Conservation (phyloP, 208 protist genomes). For the Angomonas ambiguus region DNA sequence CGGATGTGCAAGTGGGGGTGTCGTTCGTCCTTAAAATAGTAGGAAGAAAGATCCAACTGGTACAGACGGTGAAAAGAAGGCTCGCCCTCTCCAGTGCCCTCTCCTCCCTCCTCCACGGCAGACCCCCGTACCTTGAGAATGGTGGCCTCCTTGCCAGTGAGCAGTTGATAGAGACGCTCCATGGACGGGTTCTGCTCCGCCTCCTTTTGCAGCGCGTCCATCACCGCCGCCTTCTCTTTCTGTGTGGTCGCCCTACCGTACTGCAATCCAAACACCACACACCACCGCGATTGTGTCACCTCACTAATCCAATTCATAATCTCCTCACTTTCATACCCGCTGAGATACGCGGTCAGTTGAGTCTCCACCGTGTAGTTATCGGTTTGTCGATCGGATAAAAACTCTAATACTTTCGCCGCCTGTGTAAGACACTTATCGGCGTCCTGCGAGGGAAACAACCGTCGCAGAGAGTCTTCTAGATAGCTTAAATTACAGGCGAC, state of each 20-base stretch:
- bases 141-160: conserved; percentile 78
- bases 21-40: conserved; percentile 78
- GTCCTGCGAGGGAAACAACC: conserved; percentile 66
- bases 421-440: conserved; percentile 51
- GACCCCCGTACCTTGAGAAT: neutral
- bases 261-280: conserved; percentile 73
- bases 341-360: conserved; percentile 81
- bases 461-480: conserved; percentile 71
- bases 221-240: conserved; percentile 63
- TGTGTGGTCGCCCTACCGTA: conserved; percentile 58
- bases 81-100: neutral
- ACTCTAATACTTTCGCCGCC: conserved; percentile 63
- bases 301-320: conserved; percentile 79
- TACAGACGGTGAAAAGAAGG: conserved; percentile 42
- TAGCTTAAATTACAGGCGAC: conserved; percentile 82
- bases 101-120: conserved; percentile 3
- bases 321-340: conserved; percentile 76
- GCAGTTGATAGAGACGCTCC: conserved; percentile 71
- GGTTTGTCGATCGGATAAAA: conserved; percentile 42
- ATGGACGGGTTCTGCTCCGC: conserved; percentile 47
- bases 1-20: conserved; percentile 63
- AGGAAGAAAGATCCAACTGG: conserved; percentile 66
- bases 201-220: conserved; percentile 71
- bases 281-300: conserved; percentile 66
- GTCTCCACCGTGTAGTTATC: conserved; percentile 78